Evolutionary conservation across 1,284 basidiomycete genomes (phyloP), one percentile per base, ranked within the genome.

Genomic region (Naganishia sp.): DNA sequence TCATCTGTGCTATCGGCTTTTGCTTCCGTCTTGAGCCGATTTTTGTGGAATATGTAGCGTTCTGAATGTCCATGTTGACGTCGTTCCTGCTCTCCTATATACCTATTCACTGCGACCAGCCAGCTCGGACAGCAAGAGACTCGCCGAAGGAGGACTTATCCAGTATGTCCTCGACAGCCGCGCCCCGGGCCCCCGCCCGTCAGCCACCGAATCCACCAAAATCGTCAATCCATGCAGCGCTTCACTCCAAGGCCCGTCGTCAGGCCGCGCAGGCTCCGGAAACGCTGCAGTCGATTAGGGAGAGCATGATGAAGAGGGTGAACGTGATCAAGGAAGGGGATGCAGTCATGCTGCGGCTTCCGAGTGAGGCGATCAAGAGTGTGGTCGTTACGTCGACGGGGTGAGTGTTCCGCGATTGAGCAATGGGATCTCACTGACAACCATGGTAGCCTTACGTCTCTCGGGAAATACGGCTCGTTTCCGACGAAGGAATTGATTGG

Each of bases 401-500:
- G 79, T 80, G 36, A 72, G 76, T 67, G 16, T 42, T 23, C 36
- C n/a, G n/a, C 21, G 36, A 59, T 55, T 21, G 9, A 15, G 13
- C 49, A 28, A 31, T 42, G 11, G 18, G 31, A 21, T 28, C 5
- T 6, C 3, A 23, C 36, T 55, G 53, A 65, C 48, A 2, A 28
- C 18, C n/a, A 21, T n/a, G 43, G 15, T 65, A 80, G 80, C 10
- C 72, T 76, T 2, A 69, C 82, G 21, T 75, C 79, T 48, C 71
- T 82, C 7, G 82, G 82, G 55, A 82, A 82, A 71, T 81, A 77
- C 64, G 82, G 82, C 25, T 71, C 78, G 0, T 82, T 83, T 73
- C 79, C 80, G 3, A 72, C 77, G 1, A 69, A 70, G 2, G 72
- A 80, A 55, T 75, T 83, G 2, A 66, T 82, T 3, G 81, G 79